These are phyloP conservation scores for Arbutus unedo DNA, from an alignment of 148 eudicot genomes.

Conservation along the genomic window DNA sequence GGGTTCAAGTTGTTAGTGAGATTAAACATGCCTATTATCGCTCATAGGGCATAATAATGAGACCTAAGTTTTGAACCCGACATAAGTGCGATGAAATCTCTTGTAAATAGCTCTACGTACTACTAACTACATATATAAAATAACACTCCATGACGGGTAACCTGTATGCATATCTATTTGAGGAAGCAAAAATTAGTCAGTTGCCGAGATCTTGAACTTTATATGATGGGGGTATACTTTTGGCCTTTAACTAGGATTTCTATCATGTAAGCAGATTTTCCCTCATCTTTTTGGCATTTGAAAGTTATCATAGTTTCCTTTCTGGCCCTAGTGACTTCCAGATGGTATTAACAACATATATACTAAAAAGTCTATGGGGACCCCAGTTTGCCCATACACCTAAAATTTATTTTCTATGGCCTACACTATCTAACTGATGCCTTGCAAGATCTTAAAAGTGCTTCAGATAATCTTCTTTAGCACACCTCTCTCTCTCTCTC, in stretches of 20 bases:
- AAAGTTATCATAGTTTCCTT: neutral
- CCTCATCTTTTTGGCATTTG: neutral
- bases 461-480: slow-evolving; percentile 7
- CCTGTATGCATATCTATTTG: too few species aligned
- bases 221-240: neutral
- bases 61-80: too few species aligned
- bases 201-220: too few species aligned
- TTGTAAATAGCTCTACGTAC: too few species aligned
- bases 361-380: slow-evolving; percentile 1
- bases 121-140: too few species aligned
- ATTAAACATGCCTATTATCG: too few species aligned
- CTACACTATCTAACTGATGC: slow-evolving; percentile 31
- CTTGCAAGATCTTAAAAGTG: slow-evolving; percentile 28
- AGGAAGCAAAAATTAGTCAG: too few species aligned
- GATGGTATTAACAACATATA: neutral
- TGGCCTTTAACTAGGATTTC: neutral
- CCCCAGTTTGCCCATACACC: slow-evolving; percentile 8
- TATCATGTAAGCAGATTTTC: slow-evolving; percentile 9
- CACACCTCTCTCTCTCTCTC: neutral
- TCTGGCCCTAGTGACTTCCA: slow-evolving; percentile 10
- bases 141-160: too few species aligned
- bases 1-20: too few species aligned
- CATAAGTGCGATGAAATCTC: too few species aligned
- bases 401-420: slow-evolving; percentile 11
- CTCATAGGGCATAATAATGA: too few species aligned